Conservation (phyloP, 768 basidiomycete species). For the Piloderma croceum region DNA sequence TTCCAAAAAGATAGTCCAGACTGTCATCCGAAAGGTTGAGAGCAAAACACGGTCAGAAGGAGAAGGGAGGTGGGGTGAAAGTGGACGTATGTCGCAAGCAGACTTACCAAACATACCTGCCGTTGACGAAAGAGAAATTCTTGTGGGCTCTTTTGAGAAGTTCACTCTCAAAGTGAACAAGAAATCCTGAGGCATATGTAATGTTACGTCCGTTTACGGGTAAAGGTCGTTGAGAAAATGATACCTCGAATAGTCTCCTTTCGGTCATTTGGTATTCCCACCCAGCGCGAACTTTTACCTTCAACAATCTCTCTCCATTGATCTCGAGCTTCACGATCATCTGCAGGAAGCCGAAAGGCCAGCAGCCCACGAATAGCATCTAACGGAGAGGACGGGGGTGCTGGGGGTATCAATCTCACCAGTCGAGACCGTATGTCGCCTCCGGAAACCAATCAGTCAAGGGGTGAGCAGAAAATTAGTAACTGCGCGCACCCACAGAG, state of each 20-base stretch:
- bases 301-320: conserved; percentile 92
- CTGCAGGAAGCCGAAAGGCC: conserved; percentile 70
- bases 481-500: conserved; percentile 55
- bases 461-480: conserved; percentile 10
- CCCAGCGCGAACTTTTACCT: conserved; percentile 76
- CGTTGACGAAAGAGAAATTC: conserved; percentile 89
- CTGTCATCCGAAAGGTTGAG: conserved; percentile 1
- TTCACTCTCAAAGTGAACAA: conserved; percentile 89
- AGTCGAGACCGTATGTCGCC: conserved; percentile 88
- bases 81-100: too few species aligned
- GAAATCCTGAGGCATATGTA: conserved; percentile 54
- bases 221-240: conserved; percentile 1
- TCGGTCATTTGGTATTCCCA: conserved; percentile 79
- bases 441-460: conserved; percentile 23
- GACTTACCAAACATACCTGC: conserved; percentile 62
- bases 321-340: conserved; percentile 74
- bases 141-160: conserved; percentile 87
- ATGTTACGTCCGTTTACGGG: background rate
- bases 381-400: conserved; percentile 53
- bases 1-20: background rate
- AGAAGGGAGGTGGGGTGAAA: too few species aligned
- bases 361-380: conserved; percentile 73
- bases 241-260: conserved; percentile 88
- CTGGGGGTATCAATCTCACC: conserved; percentile 76
- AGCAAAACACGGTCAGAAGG: too few species aligned